Conservation (phyloP, 805 yeast species). For the Starmerella powellii region DNA sequence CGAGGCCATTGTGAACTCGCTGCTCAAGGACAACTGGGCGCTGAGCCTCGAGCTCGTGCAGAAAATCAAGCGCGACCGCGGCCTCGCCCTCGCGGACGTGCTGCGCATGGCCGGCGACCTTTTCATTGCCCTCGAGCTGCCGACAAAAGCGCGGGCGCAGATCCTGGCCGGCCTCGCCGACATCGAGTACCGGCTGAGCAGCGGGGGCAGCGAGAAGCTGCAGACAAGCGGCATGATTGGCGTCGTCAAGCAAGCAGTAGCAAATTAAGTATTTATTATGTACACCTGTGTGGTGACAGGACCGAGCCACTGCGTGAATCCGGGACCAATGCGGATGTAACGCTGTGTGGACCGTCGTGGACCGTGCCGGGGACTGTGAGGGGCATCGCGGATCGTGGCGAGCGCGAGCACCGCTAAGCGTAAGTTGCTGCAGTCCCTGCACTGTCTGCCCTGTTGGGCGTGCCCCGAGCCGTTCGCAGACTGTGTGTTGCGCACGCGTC, state of each 20-base stretch:
- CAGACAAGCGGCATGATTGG: slow-evolving; percentile 88
- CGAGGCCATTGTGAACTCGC: slow-evolving; percentile 59
- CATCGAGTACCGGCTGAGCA: slow-evolving; percentile 79
- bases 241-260: slow-evolving; percentile 35
- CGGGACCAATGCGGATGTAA: no score
- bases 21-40: slow-evolving; percentile 80
- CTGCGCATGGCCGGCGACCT: slow-evolving; percentile 64
- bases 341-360: no score
- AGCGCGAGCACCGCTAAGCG: no score
- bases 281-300: no score
- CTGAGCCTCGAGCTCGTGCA: slow-evolving; percentile 56
- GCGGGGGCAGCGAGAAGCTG: slow-evolving; percentile 84
- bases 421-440: no score
- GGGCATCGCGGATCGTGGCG: no score
- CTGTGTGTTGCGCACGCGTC: neutral
- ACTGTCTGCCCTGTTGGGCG: no score
- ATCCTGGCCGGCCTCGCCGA: slow-evolving; percentile 67
- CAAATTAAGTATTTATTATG: no score
- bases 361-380: no score
- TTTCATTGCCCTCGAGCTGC: slow-evolving; percentile 55
- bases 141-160: slow-evolving; percentile 46
- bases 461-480: no score
- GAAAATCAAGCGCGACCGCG: slow-evolving; percentile 57
- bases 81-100: slow-evolving; percentile 81
- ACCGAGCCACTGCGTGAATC: no score